Percentiles rank a stretch among this genome's conserved stretches.
Conservation (phyloP, 2,329 filamentous ascomycete species). For the Coniochaeta ligniaria region DNA sequence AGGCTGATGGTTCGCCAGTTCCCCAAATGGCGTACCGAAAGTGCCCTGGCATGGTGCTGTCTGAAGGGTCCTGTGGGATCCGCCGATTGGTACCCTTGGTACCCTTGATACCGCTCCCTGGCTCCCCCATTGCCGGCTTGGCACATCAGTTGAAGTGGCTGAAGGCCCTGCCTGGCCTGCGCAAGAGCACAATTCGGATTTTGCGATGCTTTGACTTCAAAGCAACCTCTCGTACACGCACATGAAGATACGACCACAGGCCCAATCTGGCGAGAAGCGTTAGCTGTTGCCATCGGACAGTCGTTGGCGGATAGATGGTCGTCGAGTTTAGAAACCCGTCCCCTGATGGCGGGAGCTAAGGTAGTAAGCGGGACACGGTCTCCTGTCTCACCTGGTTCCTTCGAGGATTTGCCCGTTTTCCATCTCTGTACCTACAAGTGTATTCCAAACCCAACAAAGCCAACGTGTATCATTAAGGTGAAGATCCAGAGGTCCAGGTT, state of each 20-base stretch:
- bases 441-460: too few species aligned
- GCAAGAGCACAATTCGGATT: background rate
- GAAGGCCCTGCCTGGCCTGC: background rate
- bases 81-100: background rate
- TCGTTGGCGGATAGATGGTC: background rate
- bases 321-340: background rate
- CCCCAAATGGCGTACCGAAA: background rate
- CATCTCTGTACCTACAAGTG: too few species aligned
- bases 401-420: background rate
- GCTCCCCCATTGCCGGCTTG: too few species aligned
- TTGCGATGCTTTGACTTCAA: background rate
- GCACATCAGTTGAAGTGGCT: background rate
- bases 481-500: background rate
- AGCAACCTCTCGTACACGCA: background rate
- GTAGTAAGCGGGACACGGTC: background rate
- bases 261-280: background rate
- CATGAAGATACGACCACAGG: background rate
- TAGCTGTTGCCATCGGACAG: background rate
- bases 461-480: too few species aligned
- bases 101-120: too few species aligned
- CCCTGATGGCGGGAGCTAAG: background rate
- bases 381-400: background rate
- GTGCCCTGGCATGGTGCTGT: conserved; percentile 1
- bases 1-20: background rate
- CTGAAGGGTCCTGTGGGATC: conserved; percentile 1